A percentile compares a stretch with the other conserved stretches of the same genome.
These are phyloP conservation scores for Earliella scabrosa DNA, from an alignment of 1,284 basidiomycete genomes.

Conservation along the genomic window DNA sequence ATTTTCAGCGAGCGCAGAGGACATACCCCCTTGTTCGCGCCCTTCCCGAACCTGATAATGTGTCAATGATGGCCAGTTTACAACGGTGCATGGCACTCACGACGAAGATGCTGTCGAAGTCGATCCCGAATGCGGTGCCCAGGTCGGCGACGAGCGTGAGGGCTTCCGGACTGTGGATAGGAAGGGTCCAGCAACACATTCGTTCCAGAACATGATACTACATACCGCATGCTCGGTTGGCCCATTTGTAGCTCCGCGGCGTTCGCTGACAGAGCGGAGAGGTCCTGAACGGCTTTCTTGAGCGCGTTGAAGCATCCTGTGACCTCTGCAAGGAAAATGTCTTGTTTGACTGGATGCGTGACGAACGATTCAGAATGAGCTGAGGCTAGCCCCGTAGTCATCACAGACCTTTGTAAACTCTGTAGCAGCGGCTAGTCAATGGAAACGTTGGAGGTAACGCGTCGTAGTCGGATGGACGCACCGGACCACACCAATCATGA, in stretches of 20 bases:
- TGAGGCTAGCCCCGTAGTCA: too few species aligned
- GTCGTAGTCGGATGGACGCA: slow-evolving; percentile 41
- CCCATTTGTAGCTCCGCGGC: slow-evolving; percentile 68
- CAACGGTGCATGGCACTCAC: slow-evolving; percentile 45
- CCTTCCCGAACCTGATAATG: slow-evolving; percentile 66
- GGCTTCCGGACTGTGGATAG: slow-evolving; percentile 51
- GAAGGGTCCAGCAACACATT: too few species aligned
- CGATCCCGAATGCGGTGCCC: slow-evolving; percentile 52
- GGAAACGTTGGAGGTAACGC: too few species aligned
- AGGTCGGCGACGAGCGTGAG: slow-evolving; percentile 66
- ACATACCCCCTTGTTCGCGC: slow-evolving; percentile 13
- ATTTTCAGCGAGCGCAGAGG: not conserved
- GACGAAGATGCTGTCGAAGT: slow-evolving; percentile 69
- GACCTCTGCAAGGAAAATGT: slow-evolving; percentile 81
- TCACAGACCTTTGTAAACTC: slow-evolving; percentile 74
- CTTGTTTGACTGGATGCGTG: slow-evolving; percentile 71
- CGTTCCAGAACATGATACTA: too few species aligned
- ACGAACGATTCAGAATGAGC: too few species aligned
- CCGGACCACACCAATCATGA: slow-evolving; percentile 88
- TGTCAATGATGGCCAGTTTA: not conserved
- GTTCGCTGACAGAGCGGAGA: slow-evolving; percentile 46
- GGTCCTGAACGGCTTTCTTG: slow-evolving; percentile 74
- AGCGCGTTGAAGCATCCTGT: slow-evolving; percentile 73
- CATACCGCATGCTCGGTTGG: slow-evolving; percentile 65
- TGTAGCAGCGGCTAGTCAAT: slow-evolving; percentile 27